Conservation (phyloP, 2,329 filamentous ascomycete genomes). For the Tetracladium maxilliforme region DNA sequence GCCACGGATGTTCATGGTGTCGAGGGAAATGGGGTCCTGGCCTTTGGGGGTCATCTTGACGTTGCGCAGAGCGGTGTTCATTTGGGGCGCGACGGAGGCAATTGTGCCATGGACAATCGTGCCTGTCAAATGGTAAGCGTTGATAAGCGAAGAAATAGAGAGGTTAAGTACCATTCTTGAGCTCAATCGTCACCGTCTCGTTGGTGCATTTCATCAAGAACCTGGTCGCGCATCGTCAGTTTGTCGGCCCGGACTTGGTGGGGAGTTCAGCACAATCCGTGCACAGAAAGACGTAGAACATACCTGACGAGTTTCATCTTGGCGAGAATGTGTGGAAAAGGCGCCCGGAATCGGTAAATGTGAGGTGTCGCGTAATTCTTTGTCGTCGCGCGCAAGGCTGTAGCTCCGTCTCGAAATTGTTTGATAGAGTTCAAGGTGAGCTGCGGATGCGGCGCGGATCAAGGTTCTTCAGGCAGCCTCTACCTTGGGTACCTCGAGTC, state of each 20-base stretch:
- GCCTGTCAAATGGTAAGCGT: slow-evolving; percentile 33
- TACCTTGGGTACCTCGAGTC: no score
- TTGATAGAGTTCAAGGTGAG: no score
- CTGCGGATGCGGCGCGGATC: no score
- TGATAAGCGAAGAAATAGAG: slow-evolving; percentile 1
- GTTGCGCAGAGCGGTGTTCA: slow-evolving; percentile 92
- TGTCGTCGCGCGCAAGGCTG: no score
- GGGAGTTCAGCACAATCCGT: slow-evolving; percentile 4
- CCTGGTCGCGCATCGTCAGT: slow-evolving; percentile 30
- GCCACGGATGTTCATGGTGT: slow-evolving; percentile 93
- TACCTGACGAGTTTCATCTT: slow-evolving; percentile 97
- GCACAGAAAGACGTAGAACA: slow-evolving; percentile 20
- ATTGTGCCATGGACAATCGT: slow-evolving; percentile 96
- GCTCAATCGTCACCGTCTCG: slow-evolving; percentile 94
- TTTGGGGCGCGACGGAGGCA: slow-evolving; percentile 89
- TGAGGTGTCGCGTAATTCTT: no score
- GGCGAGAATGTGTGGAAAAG: no score
- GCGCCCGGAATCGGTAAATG: no score
- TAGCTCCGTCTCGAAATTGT: no score
- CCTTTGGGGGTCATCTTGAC: slow-evolving; percentile 93
- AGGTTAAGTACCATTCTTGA: slow-evolving; percentile 72
- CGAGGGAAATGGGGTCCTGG: slow-evolving; percentile 75
- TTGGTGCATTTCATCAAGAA: slow-evolving; percentile 99
- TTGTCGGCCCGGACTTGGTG: slow-evolving; percentile 7
- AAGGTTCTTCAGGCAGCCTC: no score